Conservation (phyloP, 176 grass and related monocot genomes). For the Ananas comosus region DNA sequence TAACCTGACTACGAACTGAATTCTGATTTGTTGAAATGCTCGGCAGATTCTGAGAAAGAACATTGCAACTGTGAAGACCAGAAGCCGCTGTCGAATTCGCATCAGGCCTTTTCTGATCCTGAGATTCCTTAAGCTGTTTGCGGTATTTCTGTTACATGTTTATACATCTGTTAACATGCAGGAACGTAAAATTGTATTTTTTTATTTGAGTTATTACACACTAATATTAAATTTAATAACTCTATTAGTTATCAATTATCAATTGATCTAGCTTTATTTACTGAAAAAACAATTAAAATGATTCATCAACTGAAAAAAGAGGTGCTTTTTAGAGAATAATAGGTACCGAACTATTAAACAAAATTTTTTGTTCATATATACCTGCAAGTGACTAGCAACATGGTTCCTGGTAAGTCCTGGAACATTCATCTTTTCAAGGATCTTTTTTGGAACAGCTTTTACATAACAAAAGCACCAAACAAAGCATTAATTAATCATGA, state of each 20-base stretch:
- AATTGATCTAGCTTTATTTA: background rate
- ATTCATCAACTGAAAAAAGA: too few relatives aligned
- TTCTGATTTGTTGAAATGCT: background rate
- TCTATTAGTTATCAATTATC: background rate
- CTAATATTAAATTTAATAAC: background rate
- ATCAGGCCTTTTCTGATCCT: background rate
- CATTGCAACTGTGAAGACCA: background rate
- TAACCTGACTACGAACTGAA: background rate
- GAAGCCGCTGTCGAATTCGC: too few relatives aligned
- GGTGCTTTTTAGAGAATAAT: too few relatives aligned
- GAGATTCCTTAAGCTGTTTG: background rate
- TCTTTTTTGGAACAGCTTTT: constrained; percentile 17
- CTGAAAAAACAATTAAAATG: too few relatives aligned
- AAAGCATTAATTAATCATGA: too few relatives aligned
- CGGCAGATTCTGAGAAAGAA: background rate
- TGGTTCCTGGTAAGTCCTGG: background rate
- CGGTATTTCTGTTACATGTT: background rate
- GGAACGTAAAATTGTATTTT: too few relatives aligned
- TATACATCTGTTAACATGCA: too few relatives aligned
- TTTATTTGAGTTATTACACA: too few relatives aligned
- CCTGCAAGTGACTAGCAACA: constrained; percentile 21
- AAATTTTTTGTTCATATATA: background rate
- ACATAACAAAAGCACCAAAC: background rate
- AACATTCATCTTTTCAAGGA: constrained; percentile 10
- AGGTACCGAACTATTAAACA: too few relatives aligned